Percentiles rank a stretch among this genome's conserved stretches.
Conservation (phyloP, 2,329 filamentous ascomycete genomes). For the Pseudogymnoascus pannorum region DNA sequence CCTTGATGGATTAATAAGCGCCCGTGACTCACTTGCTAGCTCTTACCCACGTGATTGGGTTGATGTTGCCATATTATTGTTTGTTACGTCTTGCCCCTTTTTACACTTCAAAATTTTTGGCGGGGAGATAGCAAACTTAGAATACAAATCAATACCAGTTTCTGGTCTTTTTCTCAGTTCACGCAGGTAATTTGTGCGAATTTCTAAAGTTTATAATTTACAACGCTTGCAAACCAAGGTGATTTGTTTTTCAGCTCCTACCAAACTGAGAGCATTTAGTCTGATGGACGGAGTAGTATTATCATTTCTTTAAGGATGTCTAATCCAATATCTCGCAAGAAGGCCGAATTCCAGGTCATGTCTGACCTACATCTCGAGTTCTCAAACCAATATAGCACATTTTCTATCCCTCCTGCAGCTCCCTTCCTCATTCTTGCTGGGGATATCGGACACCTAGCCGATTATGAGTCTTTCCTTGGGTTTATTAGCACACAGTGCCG, state of each 20-base stretch:
- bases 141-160: not conserved
- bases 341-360: constrained; percentile 33
- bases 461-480: constrained; percentile 37
- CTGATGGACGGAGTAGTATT: not conserved
- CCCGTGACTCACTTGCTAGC: constrained; percentile 1
- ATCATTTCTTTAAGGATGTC: not conserved
- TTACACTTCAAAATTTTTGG: not conserved
- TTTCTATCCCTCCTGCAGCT: constrained; percentile 34
- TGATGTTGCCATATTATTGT: not conserved
- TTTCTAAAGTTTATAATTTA: not conserved
- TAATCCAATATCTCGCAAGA: not conserved
- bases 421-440: constrained; percentile 41
- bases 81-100: not conserved
- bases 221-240: not conserved
- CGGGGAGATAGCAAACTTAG: not conserved
- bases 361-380: constrained; percentile 46
- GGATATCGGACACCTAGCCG: constrained; percentile 42
- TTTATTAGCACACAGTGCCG: constrained; percentile 38
- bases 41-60: constrained; percentile 1
- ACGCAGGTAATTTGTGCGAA: not conserved
- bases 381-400: constrained; percentile 36
- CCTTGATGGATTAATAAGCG: not conserved
- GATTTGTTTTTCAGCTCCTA: not conserved
- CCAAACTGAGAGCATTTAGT: not conserved
- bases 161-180: not conserved